Conservation (phyloP, 2,329 filamentous ascomycete species). For the Cladosporium sp. region DNA sequence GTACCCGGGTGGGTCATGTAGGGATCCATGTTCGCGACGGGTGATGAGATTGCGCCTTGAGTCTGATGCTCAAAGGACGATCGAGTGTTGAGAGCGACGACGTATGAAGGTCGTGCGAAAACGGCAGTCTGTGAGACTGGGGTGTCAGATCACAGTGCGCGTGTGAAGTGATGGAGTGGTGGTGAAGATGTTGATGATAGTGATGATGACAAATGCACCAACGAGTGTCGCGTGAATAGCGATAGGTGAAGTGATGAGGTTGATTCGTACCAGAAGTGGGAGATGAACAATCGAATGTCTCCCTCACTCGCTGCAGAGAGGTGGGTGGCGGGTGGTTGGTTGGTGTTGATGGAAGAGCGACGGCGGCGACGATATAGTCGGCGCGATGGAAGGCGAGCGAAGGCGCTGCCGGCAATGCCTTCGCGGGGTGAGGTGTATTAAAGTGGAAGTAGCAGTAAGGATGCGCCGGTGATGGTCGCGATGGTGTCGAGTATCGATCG, state of each 20-base stretch:
- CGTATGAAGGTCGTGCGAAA: slow-evolving; percentile 1
- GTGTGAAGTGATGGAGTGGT: background rate
- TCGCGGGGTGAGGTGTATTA: slow-evolving; percentile 1
- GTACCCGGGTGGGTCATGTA: slow-evolving; percentile 87
- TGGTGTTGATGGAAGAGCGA: background rate
- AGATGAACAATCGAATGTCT: slow-evolving; percentile 24
- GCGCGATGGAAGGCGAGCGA: slow-evolving; percentile 4
- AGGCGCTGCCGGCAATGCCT: slow-evolving; percentile 16
- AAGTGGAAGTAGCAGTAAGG: slow-evolving; percentile 1
- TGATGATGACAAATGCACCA: slow-evolving; percentile 4
- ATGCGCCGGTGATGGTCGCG: background rate
- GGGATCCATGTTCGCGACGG: slow-evolving; percentile 62
- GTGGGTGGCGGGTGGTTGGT: no score
- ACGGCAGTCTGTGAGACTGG: slow-evolving; percentile 9
- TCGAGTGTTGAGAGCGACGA: slow-evolving; percentile 10
- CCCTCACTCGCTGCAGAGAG: slow-evolving; percentile 20
- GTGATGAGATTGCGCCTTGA: slow-evolving; percentile 15
- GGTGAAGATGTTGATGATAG: no score
- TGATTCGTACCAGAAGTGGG: slow-evolving; percentile 19
- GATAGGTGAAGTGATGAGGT: background rate
- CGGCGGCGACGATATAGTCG: slow-evolving; percentile 7
- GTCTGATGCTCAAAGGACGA: slow-evolving; percentile 8
- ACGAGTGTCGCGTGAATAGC: slow-evolving; percentile 1
- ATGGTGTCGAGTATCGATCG: slow-evolving; percentile 6
- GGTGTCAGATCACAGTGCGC: slow-evolving; percentile 4